Percentiles rank a stretch among this genome's conserved stretches.
Evolutionary conservation across 1,284 basidiomycete species (phyloP).

Genomic region (Fomes fomentarius): DNA sequence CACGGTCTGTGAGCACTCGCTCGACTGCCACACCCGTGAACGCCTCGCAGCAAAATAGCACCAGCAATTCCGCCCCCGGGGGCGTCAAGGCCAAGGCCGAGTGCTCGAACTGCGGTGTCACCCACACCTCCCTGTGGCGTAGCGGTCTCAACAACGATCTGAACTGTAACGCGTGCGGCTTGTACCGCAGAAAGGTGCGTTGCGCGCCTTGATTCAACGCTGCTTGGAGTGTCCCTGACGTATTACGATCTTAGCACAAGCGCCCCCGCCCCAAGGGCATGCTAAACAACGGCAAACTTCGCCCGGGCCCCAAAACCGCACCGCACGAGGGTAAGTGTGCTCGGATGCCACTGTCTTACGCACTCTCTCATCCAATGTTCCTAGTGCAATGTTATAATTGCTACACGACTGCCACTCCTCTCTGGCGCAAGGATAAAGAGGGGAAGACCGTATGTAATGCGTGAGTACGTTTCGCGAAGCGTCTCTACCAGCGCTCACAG

Average conservation of each 20-base stretch:
- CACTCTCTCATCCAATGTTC: conserved; percentile 25
- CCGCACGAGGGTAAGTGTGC: conserved; percentile 51
- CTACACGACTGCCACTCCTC: conserved; percentile 87
- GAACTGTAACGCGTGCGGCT: conserved; percentile 82
- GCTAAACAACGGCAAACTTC: conserved; percentile 70
- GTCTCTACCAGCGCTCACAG: conserved; percentile 19
- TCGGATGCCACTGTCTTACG: conserved; percentile 2
- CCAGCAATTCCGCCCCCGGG: conserved; percentile 57
- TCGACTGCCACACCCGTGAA: conserved; percentile 65
- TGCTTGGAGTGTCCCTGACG: conserved; percentile 7
- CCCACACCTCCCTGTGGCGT: conserved; percentile 81
- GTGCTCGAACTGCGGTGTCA: conserved; percentile 82
- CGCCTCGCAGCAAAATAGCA: conserved; percentile 37
- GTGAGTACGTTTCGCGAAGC: conserved; percentile 46
- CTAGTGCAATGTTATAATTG: conserved; percentile 87
- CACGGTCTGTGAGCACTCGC: conserved; percentile 43
- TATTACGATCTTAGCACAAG: conserved; percentile 59
- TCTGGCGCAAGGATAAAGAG: conserved; percentile 91
- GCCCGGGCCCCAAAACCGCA: conserved; percentile 58
- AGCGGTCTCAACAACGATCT: conserved; percentile 81
- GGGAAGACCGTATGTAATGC: conserved; percentile 92
- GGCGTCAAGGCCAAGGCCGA: conserved; percentile 84
- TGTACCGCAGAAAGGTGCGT: conserved; percentile 78
- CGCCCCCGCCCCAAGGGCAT: conserved; percentile 83
- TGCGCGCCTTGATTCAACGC: not conserved